phyloP scores from a whole-genome alignment of 2,329 filamentous ascomycete genomes.

The Tolypocladium nubicola region DNA sequence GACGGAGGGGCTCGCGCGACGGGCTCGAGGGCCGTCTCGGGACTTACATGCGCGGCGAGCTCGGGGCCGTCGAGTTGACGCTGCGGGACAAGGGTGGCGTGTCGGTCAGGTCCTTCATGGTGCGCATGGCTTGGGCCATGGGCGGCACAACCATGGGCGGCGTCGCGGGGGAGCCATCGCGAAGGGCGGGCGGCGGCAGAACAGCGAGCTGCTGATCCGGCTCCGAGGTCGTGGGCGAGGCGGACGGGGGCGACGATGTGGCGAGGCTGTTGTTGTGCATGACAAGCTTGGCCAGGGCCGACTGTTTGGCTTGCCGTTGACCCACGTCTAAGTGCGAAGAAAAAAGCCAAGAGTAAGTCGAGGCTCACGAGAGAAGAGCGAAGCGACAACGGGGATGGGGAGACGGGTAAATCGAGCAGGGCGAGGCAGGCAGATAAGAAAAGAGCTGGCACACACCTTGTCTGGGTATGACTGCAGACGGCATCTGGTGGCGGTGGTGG shows the following conservation, averaged over 20 bases:
- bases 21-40: background rate
- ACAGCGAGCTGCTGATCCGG: conserved; percentile 21
- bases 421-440: background rate
- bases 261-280: conserved; percentile 33
- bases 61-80: conserved; percentile 47
- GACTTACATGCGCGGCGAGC: conserved; percentile 47
- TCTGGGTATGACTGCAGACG: conserved; percentile 11
- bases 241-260: conserved; percentile 15
- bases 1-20: background rate
- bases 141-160: conserved; percentile 19
- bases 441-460: conserved; percentile 11
- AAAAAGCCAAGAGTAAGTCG: conserved; percentile 4
- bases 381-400: conserved; percentile 2
- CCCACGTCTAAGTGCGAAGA: conserved; percentile 15
- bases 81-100: conserved; percentile 47
- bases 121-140: conserved; percentile 30
- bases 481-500: conserved; percentile 10
- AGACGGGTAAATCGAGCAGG: background rate
- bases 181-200: conserved; percentile 21
- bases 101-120: conserved; percentile 34
- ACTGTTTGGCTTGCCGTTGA: conserved; percentile 28
- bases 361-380: conserved; percentile 2
- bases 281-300: conserved; percentile 31
- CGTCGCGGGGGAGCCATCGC: conserved; percentile 13
- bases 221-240: conserved; percentile 18